Evolutionary conservation across 2,329 filamentous ascomycete genomes (phyloP).

Genomic region (Penicillium sp.): DNA sequence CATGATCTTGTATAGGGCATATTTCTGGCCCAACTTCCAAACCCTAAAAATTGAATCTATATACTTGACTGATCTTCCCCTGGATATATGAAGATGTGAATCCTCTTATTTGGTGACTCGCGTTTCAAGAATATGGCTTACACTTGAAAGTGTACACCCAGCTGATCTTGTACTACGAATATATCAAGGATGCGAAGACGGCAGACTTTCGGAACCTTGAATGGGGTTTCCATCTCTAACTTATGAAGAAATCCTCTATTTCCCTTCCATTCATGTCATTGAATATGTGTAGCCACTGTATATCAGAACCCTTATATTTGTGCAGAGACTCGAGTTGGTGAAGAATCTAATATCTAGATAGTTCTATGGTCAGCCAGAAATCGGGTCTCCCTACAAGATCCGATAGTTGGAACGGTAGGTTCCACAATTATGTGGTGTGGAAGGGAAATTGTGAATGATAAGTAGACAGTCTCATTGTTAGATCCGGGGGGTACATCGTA

Average conservation of each 20-base stretch:
- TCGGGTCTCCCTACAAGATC: neutral
- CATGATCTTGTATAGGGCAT: neutral
- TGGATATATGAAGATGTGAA: neutral
- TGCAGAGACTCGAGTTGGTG: neutral
- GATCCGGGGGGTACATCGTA: neutral
- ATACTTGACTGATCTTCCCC: neutral
- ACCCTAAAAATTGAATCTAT: neutral
- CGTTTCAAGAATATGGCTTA: neutral
- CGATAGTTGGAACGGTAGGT: neutral
- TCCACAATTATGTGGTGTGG: neutral
- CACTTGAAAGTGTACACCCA: neutral
- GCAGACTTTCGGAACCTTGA: neutral
- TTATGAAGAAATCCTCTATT: neutral
- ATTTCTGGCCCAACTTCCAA: neutral
- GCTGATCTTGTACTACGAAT: neutral
- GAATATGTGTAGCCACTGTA: neutral
- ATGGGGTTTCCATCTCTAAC: neutral
- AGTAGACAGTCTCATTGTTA: neutral
- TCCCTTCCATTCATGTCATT: neutral
- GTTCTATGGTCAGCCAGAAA: neutral
- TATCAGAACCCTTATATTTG: neutral
- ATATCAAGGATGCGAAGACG: neutral
- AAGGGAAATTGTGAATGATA: neutral
- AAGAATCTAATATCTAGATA: neutral
- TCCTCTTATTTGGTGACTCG: neutral